Evolutionary conservation across 306 rosid species (phyloP), one percentile per base, ranked within the genome.

Genomic region (Boehmeria nivea): DNA sequence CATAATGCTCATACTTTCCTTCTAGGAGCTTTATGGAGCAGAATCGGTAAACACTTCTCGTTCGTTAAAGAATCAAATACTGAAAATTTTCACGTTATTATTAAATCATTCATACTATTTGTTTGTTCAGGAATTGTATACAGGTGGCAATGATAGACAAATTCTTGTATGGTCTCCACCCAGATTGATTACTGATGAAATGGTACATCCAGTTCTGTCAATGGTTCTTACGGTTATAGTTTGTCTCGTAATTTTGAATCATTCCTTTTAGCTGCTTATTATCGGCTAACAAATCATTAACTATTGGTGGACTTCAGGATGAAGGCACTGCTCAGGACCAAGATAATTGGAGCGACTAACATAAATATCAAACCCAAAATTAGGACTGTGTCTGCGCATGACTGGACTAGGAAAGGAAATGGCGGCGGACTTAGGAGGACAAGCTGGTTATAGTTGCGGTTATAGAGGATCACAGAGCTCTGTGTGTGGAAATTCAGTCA

Each of bases 91-190:
- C n/a, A n/a, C n/a, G n/a, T n/a, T n/a, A n/a, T n/a, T n/a, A n/a
- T n/a, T n/a, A n/a, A n/a, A n/a, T n/a, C n/a, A n/a, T n/a, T n/a
- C n/a, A n/a, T n/a, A n/a, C 9, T 10, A 36, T 24, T 20, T 46
- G 38, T 23, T 56, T 49, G 34, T 52, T 49, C 80, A 91, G 99
- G 96, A 87, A 62, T 72, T 91, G 54, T 91, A 82, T 76, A 84
- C 96, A 0, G 96, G 99, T 56, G 95, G 99, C 68, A 83, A 84
- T 28, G 99, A 91, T 59, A 87, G 89, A 54, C 89, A 87, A 75
- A 84, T 91, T 73, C 79, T 91, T 27, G 87, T 87, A 38, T 91
- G 99, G 96, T 80, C 89, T 11, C 93, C 99, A 12, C 63, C 94
- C 28, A 79, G 72, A 45, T 48, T 60, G 47, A 51, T 72, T 55